Evolutionary conservation across 1,139 yeast genomes (phyloP).

Genomic region (Suzukiozyma palmioleophila): DNA sequence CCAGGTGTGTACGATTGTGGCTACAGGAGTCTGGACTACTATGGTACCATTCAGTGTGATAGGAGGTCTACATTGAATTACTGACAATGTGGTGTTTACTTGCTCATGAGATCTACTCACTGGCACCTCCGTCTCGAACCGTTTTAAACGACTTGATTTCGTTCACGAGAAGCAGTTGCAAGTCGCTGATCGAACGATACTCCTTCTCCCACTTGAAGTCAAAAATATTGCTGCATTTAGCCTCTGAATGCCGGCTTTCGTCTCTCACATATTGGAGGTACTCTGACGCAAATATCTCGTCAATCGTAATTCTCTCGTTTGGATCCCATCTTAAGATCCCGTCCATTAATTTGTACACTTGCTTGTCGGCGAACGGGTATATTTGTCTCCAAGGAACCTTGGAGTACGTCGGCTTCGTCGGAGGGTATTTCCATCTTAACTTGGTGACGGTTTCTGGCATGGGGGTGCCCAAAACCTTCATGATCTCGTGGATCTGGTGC

Average conservation of each 20-base stretch:
- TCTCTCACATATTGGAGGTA: constrained; percentile 49
- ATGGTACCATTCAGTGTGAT: too few species aligned
- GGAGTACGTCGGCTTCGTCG: constrained; percentile 34
- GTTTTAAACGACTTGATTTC: constrained; percentile 37
- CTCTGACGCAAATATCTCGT: constrained; percentile 48
- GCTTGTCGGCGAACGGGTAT: constrained; percentile 55
- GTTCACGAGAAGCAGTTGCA: constrained; percentile 30
- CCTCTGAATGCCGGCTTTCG: constrained; percentile 38
- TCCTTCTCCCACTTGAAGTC: constrained; percentile 59
- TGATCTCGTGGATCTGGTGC: constrained; percentile 61
- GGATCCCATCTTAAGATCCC: constrained; percentile 62
- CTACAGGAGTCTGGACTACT: too few species aligned
- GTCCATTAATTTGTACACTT: constrained; percentile 41
- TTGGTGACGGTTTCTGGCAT: constrained; percentile 29
- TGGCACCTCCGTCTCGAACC: neutral
- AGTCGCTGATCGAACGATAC: constrained; percentile 30
- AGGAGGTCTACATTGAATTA: too few species aligned
- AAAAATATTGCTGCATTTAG: constrained; percentile 42
- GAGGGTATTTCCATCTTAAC: constrained; percentile 27
- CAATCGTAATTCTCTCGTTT: constrained; percentile 40
- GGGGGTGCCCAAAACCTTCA: constrained; percentile 62
- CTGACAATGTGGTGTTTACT: too few species aligned
- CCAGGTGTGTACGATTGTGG: too few species aligned
- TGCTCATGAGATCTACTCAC: neutral
- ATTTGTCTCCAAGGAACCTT: constrained; percentile 44